Base-by-base conservation (phyloP, 176 grass and related monocot genomes). In the Aegilops umbellulata region DNA sequence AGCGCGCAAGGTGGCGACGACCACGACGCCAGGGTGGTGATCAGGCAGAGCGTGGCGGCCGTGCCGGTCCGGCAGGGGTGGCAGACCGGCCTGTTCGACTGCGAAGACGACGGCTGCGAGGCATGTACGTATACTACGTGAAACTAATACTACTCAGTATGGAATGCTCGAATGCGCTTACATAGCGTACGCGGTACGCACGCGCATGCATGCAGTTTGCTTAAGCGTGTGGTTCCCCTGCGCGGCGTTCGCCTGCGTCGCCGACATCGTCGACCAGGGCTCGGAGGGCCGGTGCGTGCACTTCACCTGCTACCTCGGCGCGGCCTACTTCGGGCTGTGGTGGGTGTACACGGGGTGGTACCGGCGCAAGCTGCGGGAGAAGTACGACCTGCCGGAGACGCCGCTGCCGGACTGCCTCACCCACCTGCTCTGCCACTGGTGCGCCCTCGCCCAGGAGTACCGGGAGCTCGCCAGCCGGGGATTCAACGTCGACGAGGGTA, bases 371-470 rank as follows among this genome's bases (percentile, higher is more conserved):
- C 70, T 47, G n/a, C 26, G 70, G 70, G 1, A 27, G 41, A 39
- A 27, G 70, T 74, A 74, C 41, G 70, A 41, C n/a, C 39, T 74
- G 12, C 38, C n/a, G 39, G 68, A 71, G 35, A 10, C 35, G 68
- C 68, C 68, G 19, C 19, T 71, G 68, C 68, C 35, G 19, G 70
- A 74, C 70, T 0, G 1, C 5, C 6, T 26, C 70, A 23, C 32
- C 39, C 70, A 74, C 41, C 70, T 74, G 20, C 41, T 46, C 39
- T 74, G 70, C 70, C 70, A 74, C 10, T 1, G 32, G 15, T 74
- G 70, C 72, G 72, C 72, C 41, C 72, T 75, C 24, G 72, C 72
- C 4, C 72, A 75, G 72, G 72, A 75, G 23, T 47, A 15, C 72
- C 29, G 72, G 72, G 72, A 75, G 72, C 72, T 75, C 42, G 23